These are phyloP conservation scores for Cicer chorassanicum DNA, from an alignment of 306 rosid species.

Conservation along the genomic window DNA sequence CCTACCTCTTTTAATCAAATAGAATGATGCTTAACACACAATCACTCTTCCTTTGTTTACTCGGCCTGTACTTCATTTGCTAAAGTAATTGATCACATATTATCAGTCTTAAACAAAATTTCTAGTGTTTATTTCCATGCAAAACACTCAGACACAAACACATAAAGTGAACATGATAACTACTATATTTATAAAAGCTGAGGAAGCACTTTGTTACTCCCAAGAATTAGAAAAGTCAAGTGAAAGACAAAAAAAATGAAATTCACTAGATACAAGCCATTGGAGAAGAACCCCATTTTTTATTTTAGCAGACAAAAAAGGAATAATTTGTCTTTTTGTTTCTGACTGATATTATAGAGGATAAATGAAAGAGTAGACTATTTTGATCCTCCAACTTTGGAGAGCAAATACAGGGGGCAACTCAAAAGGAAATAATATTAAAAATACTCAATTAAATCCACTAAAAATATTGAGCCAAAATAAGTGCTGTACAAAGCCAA, in stretches of 20 bases:
- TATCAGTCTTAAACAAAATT: background rate
- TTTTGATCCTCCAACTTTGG: background rate
- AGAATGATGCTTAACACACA: slow-evolving; percentile 16
- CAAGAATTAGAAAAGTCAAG: background rate
- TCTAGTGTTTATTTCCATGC: slow-evolving; percentile 25
- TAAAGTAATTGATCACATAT: slow-evolving; percentile 18
- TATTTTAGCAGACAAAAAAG: background rate
- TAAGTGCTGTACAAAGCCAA: slow-evolving; percentile 19
- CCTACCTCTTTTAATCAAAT: slow-evolving; percentile 11
- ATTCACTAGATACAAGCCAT: slow-evolving; percentile 12
- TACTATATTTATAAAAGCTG: background rate
- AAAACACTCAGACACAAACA: background rate
- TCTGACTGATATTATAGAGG: background rate
- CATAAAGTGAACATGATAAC: background rate
- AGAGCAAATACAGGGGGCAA: slow-evolving; percentile 1
- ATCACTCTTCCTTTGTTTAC: slow-evolving; percentile 2
- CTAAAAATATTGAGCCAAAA: slow-evolving; percentile 7
- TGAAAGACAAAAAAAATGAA: background rate
- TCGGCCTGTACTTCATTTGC: background rate
- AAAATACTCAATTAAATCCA: background rate
- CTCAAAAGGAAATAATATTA: slow-evolving; percentile 14
- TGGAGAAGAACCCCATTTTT: background rate
- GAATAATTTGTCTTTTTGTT: background rate
- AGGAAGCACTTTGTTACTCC: background rate
- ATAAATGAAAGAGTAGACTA: background rate